These are phyloP conservation scores for Ilex aquifolium DNA, from an alignment of 257 asterid genomes.

Conservation along the genomic window DNA sequence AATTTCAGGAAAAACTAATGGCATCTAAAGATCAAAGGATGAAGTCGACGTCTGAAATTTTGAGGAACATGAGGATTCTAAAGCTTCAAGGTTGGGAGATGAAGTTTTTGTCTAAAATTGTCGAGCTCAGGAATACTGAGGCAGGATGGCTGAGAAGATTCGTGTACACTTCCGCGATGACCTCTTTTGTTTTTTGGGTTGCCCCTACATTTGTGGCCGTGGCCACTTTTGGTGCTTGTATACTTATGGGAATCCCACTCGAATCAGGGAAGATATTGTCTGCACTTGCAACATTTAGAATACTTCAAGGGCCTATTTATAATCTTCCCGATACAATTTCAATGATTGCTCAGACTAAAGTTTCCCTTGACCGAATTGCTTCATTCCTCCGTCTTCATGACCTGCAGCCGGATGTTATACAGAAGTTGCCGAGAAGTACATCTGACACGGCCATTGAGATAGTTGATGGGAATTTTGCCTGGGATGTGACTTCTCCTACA, in stretches of 20 bases:
- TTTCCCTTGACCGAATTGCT: constrained; percentile 3
- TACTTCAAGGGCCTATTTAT: constrained; percentile 1
- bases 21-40: constrained; percentile 75
- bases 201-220: constrained; percentile 84
- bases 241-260: constrained; percentile 72
- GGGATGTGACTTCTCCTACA: not conserved
- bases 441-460: not conserved
- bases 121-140: constrained; percentile 54
- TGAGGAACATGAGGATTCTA: constrained; percentile 90
- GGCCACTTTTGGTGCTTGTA: constrained; percentile 64
- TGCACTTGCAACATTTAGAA: constrained; percentile 22
- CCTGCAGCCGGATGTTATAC: not conserved
- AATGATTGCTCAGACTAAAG: constrained; percentile 2
- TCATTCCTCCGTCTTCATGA: not conserved
- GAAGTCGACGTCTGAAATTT: constrained; percentile 85
- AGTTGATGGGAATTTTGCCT: not conserved
- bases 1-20: constrained; percentile 21
- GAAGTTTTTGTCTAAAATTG: constrained; percentile 63
- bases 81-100: constrained; percentile 95
- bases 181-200: constrained; percentile 60
- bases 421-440: not conserved
- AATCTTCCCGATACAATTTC: not conserved
- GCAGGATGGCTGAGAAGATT: constrained; percentile 28
- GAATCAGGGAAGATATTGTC: constrained; percentile 85
- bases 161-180: constrained; percentile 38